phyloP scores from a whole-genome alignment of 2,329 filamentous ascomycete genomes.

The Aspergillus pseudonomiae region DNA sequence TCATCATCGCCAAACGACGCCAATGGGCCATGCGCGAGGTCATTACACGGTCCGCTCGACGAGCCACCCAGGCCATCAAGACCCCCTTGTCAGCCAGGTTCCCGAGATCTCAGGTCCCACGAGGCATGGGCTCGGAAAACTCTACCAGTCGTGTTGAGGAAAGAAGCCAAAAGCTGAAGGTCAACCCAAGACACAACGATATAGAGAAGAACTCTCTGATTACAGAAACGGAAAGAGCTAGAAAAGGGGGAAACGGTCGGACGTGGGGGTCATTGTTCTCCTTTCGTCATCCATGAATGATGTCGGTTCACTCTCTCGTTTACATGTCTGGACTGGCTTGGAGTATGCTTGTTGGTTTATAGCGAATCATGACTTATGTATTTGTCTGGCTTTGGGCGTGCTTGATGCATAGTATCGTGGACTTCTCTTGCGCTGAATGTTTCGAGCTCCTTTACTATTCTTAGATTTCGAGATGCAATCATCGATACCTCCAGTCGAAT shows the following conservation, averaged over 20 bases:
- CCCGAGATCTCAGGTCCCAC: slow-evolving; percentile 9
- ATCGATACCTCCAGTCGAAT: background rate
- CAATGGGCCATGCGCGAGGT: slow-evolving; percentile 24
- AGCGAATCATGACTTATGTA: background rate
- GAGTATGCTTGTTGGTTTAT: background rate
- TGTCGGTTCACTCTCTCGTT: background rate
- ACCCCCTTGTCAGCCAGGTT: slow-evolving; percentile 21
- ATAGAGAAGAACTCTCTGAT: slow-evolving; percentile 10
- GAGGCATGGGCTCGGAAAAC: background rate
- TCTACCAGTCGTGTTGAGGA: background rate
- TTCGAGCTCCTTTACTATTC: background rate
- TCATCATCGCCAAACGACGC: slow-evolving; percentile 24
- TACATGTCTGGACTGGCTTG: background rate
- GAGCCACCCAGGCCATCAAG: slow-evolving; percentile 19
- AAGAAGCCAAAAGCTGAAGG: background rate
- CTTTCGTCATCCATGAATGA: background rate
- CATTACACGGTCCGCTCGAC: slow-evolving; percentile 19
- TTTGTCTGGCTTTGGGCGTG: background rate
- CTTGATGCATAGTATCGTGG: background rate
- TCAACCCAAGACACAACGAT: background rate
- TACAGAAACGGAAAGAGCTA: background rate
- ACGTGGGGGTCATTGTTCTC: slow-evolving; percentile 8
- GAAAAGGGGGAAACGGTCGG: background rate
- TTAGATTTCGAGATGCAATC: background rate
- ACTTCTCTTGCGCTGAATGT: background rate